Evolutionary conservation across 495 filamentous ascomycete species (phyloP).

Genomic region (Annulohypoxylon maeteangense): DNA sequence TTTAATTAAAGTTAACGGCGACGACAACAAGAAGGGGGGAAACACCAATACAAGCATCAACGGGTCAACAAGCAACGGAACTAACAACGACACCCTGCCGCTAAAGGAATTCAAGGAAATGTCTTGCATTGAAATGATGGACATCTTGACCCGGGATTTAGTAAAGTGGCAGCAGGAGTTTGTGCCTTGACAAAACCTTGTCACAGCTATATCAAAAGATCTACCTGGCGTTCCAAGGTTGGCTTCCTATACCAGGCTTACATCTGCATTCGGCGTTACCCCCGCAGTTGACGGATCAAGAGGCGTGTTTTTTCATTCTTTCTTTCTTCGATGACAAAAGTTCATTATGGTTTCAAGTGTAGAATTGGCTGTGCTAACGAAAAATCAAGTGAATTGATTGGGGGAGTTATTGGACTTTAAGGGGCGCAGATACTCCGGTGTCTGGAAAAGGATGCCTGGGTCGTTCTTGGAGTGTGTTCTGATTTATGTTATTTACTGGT

Average conservation of each 20-base stretch:
- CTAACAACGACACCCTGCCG: conserved; percentile 35
- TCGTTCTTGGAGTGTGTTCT: conserved; percentile 9
- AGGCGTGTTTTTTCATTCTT: conserved; percentile 9
- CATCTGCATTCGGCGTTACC: conserved; percentile 33
- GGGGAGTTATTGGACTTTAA: conserved; percentile 3
- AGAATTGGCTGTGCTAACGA: conserved; percentile 31
- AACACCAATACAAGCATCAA: conserved; percentile 10
- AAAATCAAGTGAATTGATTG: conserved; percentile 15
- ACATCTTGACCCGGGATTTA: conserved; percentile 76
- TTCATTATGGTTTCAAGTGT: neutral
- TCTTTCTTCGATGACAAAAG: neutral
- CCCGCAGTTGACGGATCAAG: neutral
- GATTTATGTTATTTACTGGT: conserved; percentile 31
- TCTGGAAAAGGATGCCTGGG: conserved; percentile 1
- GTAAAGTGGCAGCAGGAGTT: conserved; percentile 81
- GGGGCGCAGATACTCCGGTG: neutral
- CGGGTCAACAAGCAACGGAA: conserved; percentile 22
- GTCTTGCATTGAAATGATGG: conserved; percentile 83
- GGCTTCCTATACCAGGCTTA: conserved; percentile 15
- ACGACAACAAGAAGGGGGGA: conserved; percentile 38
- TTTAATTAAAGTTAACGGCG: conserved; percentile 50
- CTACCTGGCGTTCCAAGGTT: conserved; percentile 23
- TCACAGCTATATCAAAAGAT: neutral
- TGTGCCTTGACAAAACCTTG: conserved; percentile 35
- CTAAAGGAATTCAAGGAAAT: conserved; percentile 70